Evolutionary conservation across 2,329 filamentous ascomycete species (phyloP), one percentile per base, ranked within the genome.

Genomic region (Colletotrichum sp.): DNA sequence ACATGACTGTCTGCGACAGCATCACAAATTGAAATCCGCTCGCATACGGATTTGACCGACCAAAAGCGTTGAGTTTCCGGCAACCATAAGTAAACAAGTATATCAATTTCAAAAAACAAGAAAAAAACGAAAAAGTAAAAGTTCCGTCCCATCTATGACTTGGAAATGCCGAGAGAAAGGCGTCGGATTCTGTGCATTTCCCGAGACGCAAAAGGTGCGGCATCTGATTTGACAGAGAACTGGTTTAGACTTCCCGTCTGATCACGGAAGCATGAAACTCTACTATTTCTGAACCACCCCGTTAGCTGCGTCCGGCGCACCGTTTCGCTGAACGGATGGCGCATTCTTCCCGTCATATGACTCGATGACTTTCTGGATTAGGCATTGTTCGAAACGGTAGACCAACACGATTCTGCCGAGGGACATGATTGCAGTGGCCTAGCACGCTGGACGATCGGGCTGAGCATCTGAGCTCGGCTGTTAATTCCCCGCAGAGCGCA

Each of bases 191-290:
- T 36, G 18, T 49, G 55, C n/a, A 18, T 10, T 21, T 15, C 34
- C 68, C 18, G 68, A 49, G 57, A 60, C 8, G 18, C 55, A 49
- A 9, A 24, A 21, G 12, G 26, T 28, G 32, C 30, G 32, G 24
- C n/a, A n/a, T 74, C n/a, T 70, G 28, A 69, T 69, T 49, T 72
- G 63, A 57, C 24, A 13, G 65, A 24, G 13, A 57, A 44, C 57
- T n/a, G 28, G n/a, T 52, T 52, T 72, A 72, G 18, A 52, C 39
- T 71, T 60, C 18, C 67, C 67, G 49, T 74, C 67, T 60, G 72
- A 71, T 71, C 44, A 59, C 13, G 18, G 5, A 59, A 16, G 26
- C 72, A 65, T 70, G 44, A 59, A 71, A 71, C 67, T 63, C 24
- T 26, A 16, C 59, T 36, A 60, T 65, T 49, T 60, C 9, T 44